Conservation (phyloP, 768 basidiomycete species). For the Pulveroboletus sp. region DNA sequence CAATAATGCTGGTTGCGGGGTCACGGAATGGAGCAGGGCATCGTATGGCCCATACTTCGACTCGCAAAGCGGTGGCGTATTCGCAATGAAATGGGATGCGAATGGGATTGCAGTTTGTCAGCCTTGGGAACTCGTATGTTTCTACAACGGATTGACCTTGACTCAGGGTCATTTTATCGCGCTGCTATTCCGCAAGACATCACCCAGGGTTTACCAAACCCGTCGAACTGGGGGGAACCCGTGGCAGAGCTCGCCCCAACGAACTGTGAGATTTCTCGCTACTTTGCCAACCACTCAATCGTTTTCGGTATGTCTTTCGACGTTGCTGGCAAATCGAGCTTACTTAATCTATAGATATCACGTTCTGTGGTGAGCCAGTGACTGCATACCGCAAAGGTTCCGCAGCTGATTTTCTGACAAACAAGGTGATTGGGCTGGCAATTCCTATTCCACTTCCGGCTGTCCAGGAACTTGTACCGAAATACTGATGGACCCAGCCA, state of each 20-base stretch:
- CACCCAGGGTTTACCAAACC: constrained; percentile 53
- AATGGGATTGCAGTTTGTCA: constrained; percentile 70
- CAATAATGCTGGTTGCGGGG: constrained; percentile 69
- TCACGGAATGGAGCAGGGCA: constrained; percentile 74
- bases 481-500: constrained; percentile 59
- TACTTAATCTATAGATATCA: constrained; percentile 54
- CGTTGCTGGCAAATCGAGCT: constrained; percentile 10
- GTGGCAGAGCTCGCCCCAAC: constrained; percentile 54
- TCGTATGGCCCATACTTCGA: constrained; percentile 86
- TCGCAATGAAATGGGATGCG: constrained; percentile 87
- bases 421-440: constrained; percentile 80
- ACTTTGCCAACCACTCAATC: constrained; percentile 68
- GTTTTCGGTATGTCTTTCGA: constrained; percentile 56
- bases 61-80: constrained; percentile 74
- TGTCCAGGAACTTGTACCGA: constrained; percentile 73
- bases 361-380: constrained; percentile 62
- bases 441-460: constrained; percentile 66
- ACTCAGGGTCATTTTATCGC: constrained; percentile 77
- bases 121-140: constrained; percentile 23
- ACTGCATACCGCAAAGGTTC: background rate
- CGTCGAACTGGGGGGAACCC: constrained; percentile 64
- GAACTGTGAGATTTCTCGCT: constrained; percentile 53
- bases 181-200: constrained; percentile 72
- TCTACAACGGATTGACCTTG: constrained; percentile 3
- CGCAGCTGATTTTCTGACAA: constrained; percentile 9